Evolutionary conservation across 2,329 filamentous ascomycete species (phyloP), one percentile per base, ranked within the genome.

Genomic region (Trichoderma harzianum): DNA sequence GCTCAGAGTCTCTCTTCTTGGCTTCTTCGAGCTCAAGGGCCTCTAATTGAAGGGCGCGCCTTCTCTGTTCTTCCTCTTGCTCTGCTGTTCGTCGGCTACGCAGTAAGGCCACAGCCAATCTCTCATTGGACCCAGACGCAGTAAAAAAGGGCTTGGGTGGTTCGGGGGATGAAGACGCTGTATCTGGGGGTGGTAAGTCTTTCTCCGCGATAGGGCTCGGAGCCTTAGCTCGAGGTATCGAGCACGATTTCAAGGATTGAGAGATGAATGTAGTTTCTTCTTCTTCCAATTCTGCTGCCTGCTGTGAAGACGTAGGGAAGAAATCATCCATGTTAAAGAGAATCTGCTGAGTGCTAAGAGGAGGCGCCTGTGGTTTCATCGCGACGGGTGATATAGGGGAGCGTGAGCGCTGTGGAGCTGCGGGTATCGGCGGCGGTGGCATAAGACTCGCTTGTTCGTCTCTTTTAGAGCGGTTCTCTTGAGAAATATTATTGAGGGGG

Each of bases 261-360:
- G 30, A 51, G 24, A 24, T 53, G 34, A 61, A 39, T 12, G 18
- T 47, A 28, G 21, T 36, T 16, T 30, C 58, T n/a, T 80, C 76
- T 73, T 85, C 82, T 36, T 85, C 84, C 2, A 90, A 78, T 76
- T 90, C 88, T 21, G 84, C 81, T 7, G 83, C 81, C 76, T 88
- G 85, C 75, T 90, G 88, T 0, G 86, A 88, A 0, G 86, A 82
- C n/a, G 84, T 86, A 0, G 87, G 87, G 58, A 89, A 86, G 73
- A 89, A 84, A 69, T 88, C 86, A 51, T 88, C 86, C 8, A 86
- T 75, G 72, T 87, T 82, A 53, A 83, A 78, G 10, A 89, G 79
- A n/a, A 89, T 88, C 10, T 83, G 80, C 72, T 89, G 87, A 0
- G 87, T 89, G 74, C 85, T 86, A 28, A 79, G 75, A 2, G 81